A percentile compares a stretch with the other conserved stretches of the same genome.
Conservation (phyloP, 2,329 filamentous ascomycete genomes). For the Neopestalotiopsis clavispora region DNA sequence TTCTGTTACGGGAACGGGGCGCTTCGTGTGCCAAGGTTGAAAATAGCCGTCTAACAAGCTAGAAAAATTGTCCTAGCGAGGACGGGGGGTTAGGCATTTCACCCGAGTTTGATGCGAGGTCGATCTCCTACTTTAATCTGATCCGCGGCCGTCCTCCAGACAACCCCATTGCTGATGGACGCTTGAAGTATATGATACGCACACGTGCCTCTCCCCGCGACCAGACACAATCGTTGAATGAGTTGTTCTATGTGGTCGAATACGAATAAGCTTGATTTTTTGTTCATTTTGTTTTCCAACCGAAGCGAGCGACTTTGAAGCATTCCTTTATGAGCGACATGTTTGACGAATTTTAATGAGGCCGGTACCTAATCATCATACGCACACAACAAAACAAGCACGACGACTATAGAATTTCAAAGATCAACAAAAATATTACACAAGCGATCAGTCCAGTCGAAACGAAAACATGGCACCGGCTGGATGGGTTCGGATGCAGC, state of each 20-base stretch:
- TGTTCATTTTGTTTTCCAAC: background rate
- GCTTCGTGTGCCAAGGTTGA: background rate
- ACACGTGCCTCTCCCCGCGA: background rate
- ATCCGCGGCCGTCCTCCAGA: background rate
- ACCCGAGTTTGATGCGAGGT: background rate
- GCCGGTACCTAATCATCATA: background rate
- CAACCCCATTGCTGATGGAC: background rate
- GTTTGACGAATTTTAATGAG: background rate
- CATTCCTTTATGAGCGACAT: background rate
- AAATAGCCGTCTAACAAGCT: background rate
- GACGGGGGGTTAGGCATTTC: background rate
- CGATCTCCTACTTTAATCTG: background rate
- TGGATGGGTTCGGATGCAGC: constrained; percentile 12
- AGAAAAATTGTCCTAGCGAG: background rate
- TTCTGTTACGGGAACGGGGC: background rate
- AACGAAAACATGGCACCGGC: constrained; percentile 11
- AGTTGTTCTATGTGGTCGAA: background rate
- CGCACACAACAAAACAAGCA: background rate
- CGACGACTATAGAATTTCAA: background rate
- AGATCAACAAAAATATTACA: too few species aligned
- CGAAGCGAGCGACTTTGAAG: background rate
- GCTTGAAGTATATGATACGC: background rate
- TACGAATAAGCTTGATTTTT: background rate
- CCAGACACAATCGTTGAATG: background rate
- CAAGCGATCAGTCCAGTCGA: background rate